Evolutionary conservation across 2,329 filamentous ascomycete species (phyloP), one percentile per base, ranked within the genome.

Genomic region (Alternaria ventricosa): DNA sequence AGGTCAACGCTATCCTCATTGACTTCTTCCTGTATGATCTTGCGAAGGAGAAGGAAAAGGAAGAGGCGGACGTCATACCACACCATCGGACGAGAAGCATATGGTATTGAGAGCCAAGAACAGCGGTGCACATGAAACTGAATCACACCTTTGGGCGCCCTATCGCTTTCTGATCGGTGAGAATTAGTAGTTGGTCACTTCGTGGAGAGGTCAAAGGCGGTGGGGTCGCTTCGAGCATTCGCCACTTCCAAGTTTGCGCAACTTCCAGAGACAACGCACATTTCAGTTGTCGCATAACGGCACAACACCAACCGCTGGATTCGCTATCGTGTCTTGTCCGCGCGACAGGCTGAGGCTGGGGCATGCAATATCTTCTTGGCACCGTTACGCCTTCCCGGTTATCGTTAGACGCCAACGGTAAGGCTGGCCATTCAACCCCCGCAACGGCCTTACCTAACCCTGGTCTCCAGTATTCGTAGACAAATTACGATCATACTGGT

Each of bases 21-120:
- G 96, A 99, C 80, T 99, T 98, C 81, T 97, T 97, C 80, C 83
- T 99, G 59, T 99, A 99, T 77, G 96, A 99, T 81, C 89, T 91
- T 18, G 94, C 96, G 82, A 99, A 98, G 79, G 91, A 93, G 75
- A 80, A 92, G 76, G 95, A 98, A 79, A 74, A 72, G 28, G 77
- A 76, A 7, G 73, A 67, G 6, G 70, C 70, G 23, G 78, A 75
- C 55, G 71, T 74, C 44, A 87, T 93, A 64, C 92, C 93, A 6
- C 94, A 97, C 81, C 94, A 97, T 81, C 87, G 94, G 67, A 97
- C 94, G 46, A 88, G 94, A 77, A 96, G 93, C 75, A 97, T 97
- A 65, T 97, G 94, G 94, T 97, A 97, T 80, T 97, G 30, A 60
- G 47, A n/a, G n/a, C 41, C 22, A 15, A 36, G 46, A 12, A n/a